Percentiles rank a stretch among this genome's conserved stretches.
phyloP scores from a whole-genome alignment of 192 early-diverging fungal genomes.

The Coemansia sp. region DNA sequence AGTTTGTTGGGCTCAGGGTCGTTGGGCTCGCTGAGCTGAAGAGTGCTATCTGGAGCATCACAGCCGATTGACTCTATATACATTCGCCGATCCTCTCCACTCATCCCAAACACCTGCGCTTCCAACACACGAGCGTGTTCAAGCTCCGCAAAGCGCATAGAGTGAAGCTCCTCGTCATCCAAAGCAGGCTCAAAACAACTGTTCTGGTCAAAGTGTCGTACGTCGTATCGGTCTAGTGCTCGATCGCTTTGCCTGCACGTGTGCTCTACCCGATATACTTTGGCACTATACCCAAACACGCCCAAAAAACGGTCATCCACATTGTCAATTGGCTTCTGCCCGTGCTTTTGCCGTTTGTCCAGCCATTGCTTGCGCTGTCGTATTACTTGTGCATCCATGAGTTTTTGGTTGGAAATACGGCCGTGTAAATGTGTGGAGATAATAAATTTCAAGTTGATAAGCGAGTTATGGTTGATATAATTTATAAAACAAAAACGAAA shows the following conservation, averaged over 20 bases:
- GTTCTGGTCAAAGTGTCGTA: slow-evolving; percentile 22
- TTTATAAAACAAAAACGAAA: no score
- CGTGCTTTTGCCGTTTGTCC: neutral
- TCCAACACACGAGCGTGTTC: neutral
- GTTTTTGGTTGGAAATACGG: neutral
- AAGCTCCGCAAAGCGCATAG: slow-evolving; percentile 22
- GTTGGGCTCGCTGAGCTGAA: neutral
- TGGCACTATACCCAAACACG: slow-evolving; percentile 32
- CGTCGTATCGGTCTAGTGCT: slow-evolving; percentile 31
- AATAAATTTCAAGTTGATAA: no score
- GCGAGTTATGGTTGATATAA: no score
- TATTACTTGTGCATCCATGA: slow-evolving; percentile 6
- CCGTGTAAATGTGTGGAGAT: no score
- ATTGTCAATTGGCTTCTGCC: neutral
- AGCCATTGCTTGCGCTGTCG: slow-evolving; percentile 1
- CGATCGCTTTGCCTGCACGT: neutral
- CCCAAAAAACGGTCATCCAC: slow-evolving; percentile 5
- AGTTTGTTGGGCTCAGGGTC: neutral
- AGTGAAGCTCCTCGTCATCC: slow-evolving; percentile 10
- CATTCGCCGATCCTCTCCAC: slow-evolving; percentile 6
- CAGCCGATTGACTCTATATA: slow-evolving; percentile 11
- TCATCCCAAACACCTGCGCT: slow-evolving; percentile 14
- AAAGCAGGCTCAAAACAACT: neutral
- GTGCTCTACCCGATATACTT: slow-evolving; percentile 8
- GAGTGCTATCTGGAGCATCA: no score